Conservation (phyloP, 352 stramenopile genomes). For the Globisporangium viniferum region DNA sequence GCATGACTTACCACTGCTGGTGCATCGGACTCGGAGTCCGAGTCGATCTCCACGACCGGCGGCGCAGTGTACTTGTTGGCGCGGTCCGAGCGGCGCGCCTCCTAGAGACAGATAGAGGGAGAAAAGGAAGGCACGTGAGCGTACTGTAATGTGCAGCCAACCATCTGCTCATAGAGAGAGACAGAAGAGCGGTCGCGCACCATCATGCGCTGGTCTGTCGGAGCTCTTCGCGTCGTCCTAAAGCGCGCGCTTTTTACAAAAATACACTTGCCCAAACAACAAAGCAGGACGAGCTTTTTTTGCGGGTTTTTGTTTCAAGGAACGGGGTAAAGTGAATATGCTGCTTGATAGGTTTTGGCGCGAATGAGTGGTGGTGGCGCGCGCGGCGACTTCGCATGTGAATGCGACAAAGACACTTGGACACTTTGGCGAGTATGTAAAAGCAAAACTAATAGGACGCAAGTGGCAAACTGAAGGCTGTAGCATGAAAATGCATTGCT, state of each 20-base stretch:
- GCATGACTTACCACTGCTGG: background rate
- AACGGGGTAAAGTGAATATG: background rate
- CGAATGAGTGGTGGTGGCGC: background rate
- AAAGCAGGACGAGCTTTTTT: background rate
- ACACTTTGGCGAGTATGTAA: background rate
- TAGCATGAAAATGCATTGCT: background rate
- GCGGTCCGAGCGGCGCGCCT: slow-evolving; percentile 6
- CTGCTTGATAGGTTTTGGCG: background rate
- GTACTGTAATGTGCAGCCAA: background rate
- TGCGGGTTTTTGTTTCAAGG: background rate
- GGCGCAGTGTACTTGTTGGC: slow-evolving; percentile 3
- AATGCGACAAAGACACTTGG: background rate
- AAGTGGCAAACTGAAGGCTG: background rate
- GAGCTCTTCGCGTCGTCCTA: slow-evolving; percentile 2
- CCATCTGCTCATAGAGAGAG: background rate
- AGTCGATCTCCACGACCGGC: slow-evolving; percentile 18
- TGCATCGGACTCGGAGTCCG: slow-evolving; percentile 19
- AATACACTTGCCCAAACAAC: background rate
- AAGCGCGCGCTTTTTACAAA: slow-evolving; percentile 11
- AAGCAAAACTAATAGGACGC: background rate
- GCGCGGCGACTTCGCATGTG: background rate
- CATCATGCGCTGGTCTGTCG: background rate
- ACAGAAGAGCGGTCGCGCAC: background rate
- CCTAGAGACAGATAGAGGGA: background rate
- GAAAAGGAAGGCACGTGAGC: background rate